Evolutionary conservation across 176 grass and related monocot genomes (phyloP), one percentile per base, ranked within the genome.

Genomic region (Triticum dicoccoides): DNA sequence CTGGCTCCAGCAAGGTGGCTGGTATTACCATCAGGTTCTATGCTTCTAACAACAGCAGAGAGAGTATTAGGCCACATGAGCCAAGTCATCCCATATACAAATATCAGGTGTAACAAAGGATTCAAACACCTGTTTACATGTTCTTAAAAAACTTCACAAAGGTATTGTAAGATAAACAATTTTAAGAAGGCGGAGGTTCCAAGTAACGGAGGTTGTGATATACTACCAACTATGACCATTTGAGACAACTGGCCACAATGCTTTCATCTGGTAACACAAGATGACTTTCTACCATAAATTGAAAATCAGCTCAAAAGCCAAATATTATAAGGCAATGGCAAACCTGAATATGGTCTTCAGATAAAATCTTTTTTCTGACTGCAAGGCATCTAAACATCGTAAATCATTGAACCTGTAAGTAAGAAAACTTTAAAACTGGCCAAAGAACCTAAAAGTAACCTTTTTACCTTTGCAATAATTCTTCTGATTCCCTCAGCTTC

Each of bases 391-490:
- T 98, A 89, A 84, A 89, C 90, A 82, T 71, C 73, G 38, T 81
- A 84, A 59, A 82, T 11, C 17, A 89, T 80, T 81, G 62, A 58
- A 75, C 37, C 37, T 85, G 84, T 74, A 59, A 59, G 56, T 59
- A 52, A 68, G 42, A 80, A 18, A 67, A 39, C 5, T 79, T 79
- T 5, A n/a, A 51, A 61, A 77, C 29, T 69, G 14, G 3, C 38
- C 73, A 78, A 78, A 61, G 29, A 38, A 68, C 18, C 30, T 41
- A 84, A 44, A 47, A 35, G 58, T 38, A 80, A 68, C 2, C 64
- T 13, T 61, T 65, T 79, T 61, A 98, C 93, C 93, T 90, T 91
- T 98, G 93, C 49, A 98, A 86, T 75, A 98, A 76, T 67, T 98
- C 90, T 87, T 90, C 86, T 63, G 96, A 87, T 89, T 98, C 96